Percentiles rank a stretch among this genome's conserved stretches.
phyloP scores from a whole-genome alignment of 2,329 filamentous ascomycete genomes.

The Cryoendolithus antarcticus region DNA sequence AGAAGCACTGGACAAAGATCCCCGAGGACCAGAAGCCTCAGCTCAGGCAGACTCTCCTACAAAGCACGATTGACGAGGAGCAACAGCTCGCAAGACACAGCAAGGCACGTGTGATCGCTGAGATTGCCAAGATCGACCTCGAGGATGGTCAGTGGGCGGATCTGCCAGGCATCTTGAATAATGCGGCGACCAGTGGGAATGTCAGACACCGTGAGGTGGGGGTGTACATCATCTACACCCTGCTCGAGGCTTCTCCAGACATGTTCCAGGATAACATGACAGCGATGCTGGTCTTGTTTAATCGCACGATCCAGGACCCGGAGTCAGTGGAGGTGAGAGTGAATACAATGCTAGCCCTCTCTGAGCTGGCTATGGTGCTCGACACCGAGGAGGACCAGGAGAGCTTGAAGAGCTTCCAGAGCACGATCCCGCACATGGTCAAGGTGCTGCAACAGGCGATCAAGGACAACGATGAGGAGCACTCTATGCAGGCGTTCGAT shows the following conservation, averaged over 20 bases:
- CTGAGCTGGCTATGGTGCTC: conserved; percentile 74
- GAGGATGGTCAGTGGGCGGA: conserved; percentile 76
- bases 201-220: conserved; percentile 78
- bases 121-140: conserved; percentile 75
- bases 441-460: conserved; percentile 76
- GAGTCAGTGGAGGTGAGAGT: conserved; percentile 86
- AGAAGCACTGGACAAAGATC: conserved; percentile 74
- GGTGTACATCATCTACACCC: conserved; percentile 83
- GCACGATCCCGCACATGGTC: conserved; percentile 77
- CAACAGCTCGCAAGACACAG: conserved; percentile 70
- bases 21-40: conserved; percentile 63
- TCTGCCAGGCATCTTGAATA: conserved; percentile 65
- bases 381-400: conserved; percentile 75
- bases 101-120: conserved; percentile 74
- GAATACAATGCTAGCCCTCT: conserved; percentile 85
- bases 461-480: conserved; percentile 62
- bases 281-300: conserved; percentile 72
- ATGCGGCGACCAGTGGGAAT: conserved; percentile 62
- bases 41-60: conserved; percentile 70
- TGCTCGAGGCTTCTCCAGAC: conserved; percentile 77
- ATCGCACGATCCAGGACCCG: conserved; percentile 75
- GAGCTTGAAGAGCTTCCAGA: conserved; percentile 62
- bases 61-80: conserved; percentile 70
- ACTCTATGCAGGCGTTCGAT: conserved; percentile 81
- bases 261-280: conserved; percentile 69